These are phyloP conservation scores for Trametes sanguinea DNA, from an alignment of 768 basidiomycete species.

Conservation along the genomic window DNA sequence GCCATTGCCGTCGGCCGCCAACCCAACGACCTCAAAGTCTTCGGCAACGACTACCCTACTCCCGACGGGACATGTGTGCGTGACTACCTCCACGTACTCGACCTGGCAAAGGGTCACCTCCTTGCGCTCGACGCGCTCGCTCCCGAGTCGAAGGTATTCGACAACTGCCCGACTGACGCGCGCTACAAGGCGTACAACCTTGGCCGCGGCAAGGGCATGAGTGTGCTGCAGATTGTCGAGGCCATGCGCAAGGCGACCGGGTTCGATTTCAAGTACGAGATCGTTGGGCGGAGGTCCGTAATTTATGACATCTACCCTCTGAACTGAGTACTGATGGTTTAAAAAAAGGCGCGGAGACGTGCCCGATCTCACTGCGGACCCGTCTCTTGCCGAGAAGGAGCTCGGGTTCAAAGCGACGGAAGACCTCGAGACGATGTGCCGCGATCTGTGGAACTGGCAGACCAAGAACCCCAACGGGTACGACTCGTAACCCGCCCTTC, in stretches of 20 bases:
- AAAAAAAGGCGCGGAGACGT: slow-evolving; percentile 82
- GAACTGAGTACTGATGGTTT: background rate
- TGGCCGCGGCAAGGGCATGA: slow-evolving; percentile 89
- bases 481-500: slow-evolving; percentile 20
- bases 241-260: slow-evolving; percentile 94
- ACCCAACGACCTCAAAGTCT: slow-evolving; percentile 65
- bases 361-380: slow-evolving; percentile 94
- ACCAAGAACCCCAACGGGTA: slow-evolving; percentile 87
- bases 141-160: slow-evolving; percentile 61
- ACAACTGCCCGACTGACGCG: slow-evolving; percentile 49
- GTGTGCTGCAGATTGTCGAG: slow-evolving; percentile 90
- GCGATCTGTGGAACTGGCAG: slow-evolving; percentile 99
- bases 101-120: slow-evolving; percentile 92
- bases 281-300: slow-evolving; percentile 86
- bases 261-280: slow-evolving; percentile 84
- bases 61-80: slow-evolving; percentile 98
- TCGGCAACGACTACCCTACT: slow-evolving; percentile 97
- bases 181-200: slow-evolving; percentile 96
- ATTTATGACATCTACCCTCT: background rate
- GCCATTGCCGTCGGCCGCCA: slow-evolving; percentile 93
- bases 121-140: slow-evolving; percentile 85
- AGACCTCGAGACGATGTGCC: slow-evolving; percentile 89
- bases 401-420: slow-evolving; percentile 87
- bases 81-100: slow-evolving; percentile 91
- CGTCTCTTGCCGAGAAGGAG: slow-evolving; percentile 86